phyloP scores from a whole-genome alignment of 2,329 filamentous ascomycete species.

The Exophiala lecanii-corni region DNA sequence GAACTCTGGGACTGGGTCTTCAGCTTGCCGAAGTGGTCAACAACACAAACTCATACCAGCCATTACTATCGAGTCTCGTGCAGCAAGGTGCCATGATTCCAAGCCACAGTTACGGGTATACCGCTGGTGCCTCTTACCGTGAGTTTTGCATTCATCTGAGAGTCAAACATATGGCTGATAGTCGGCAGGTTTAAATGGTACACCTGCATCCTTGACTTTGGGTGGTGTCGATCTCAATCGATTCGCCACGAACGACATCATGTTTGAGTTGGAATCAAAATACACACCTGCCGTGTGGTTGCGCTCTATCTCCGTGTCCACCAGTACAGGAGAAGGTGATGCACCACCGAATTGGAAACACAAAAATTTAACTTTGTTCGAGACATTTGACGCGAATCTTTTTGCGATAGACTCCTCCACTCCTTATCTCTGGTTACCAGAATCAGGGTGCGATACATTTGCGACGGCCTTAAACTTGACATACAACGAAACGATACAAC shows the following conservation, averaged over 20 bases:
- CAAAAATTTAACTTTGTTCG: constrained; percentile 24
- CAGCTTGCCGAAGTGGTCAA: constrained; percentile 28
- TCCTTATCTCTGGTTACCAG: constrained; percentile 38
- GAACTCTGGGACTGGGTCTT: constrained; percentile 31
- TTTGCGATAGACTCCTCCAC: constrained; percentile 39
- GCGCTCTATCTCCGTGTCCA: constrained; percentile 28
- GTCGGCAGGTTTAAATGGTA: constrained; percentile 27
- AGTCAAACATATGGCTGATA: constrained; percentile 3
- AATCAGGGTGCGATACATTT: constrained; percentile 33
- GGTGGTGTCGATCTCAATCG: constrained; percentile 33
- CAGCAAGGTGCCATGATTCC: constrained; percentile 28
- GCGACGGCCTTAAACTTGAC: constrained; percentile 34
- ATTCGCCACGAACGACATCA: constrained; percentile 28
- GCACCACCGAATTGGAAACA: constrained; percentile 22
- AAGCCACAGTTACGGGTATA: constrained; percentile 33
- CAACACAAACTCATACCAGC: constrained; percentile 20
- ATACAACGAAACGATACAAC: constrained; percentile 32
- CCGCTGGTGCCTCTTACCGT: constrained; percentile 32
- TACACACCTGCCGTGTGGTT: constrained; percentile 31
- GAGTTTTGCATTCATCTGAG: constrained; percentile 8
- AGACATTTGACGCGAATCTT: constrained; percentile 21
- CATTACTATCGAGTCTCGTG: constrained; percentile 28
- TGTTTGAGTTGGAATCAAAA: constrained; percentile 29
- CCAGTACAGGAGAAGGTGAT: constrained; percentile 11
- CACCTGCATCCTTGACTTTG: constrained; percentile 31